phyloP scores from a whole-genome alignment of 768 basidiomycete genomes.

The Mycena vulgaris region DNA sequence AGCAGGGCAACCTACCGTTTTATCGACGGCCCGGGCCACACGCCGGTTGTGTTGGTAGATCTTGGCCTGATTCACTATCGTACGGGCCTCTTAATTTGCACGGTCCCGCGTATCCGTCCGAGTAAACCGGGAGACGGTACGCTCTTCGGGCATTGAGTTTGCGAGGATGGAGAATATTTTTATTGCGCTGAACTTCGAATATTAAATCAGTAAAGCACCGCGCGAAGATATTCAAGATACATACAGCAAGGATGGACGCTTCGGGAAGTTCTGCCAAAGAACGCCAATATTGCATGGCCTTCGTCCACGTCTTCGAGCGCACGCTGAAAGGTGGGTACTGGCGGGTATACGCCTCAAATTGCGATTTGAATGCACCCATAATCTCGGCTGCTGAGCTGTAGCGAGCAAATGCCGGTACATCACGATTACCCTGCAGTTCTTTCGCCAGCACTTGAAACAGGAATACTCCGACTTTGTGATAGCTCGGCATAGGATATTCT shows the following conservation, averaged over 20 bases:
- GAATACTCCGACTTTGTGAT: background rate
- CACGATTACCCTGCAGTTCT: background rate
- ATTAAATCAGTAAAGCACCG: too few species aligned
- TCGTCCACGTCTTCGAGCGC: constrained; percentile 4
- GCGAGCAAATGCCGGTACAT: background rate
- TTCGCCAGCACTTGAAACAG: constrained; percentile 1
- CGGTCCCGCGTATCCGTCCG: background rate
- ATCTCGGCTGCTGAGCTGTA: background rate
- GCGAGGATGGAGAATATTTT: background rate
- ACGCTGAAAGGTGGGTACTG: constrained; percentile 12
- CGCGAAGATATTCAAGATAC: too few species aligned
- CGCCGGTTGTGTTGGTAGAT: background rate
- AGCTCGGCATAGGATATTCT: constrained; percentile 7
- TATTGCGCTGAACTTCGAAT: background rate
- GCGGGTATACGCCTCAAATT: constrained; percentile 13
- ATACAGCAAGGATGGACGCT: background rate
- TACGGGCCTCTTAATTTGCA: background rate
- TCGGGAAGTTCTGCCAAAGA: background rate
- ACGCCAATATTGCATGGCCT: constrained; percentile 9
- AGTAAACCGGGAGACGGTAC: background rate
- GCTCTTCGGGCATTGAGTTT: too few species aligned
- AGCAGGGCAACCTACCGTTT: background rate
- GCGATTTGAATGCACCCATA: background rate
- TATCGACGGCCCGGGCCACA: background rate
- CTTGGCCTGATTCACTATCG: background rate